These are phyloP conservation scores for Ceratocystis diversiconidia DNA, from an alignment of 2,329 filamentous ascomycete species.

Conservation along the genomic window DNA sequence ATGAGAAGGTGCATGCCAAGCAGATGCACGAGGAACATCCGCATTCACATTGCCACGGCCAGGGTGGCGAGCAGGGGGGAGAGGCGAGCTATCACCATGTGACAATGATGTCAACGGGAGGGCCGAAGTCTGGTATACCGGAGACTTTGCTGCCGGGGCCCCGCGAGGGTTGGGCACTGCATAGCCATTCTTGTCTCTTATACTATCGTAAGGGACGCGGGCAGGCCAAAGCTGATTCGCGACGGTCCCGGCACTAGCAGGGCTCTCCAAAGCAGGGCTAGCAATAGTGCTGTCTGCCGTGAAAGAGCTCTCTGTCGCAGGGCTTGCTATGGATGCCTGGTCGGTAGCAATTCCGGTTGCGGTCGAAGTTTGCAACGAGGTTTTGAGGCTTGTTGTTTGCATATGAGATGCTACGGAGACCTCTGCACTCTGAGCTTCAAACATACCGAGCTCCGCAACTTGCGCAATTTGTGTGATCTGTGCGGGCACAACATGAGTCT, in stretches of 20 bases:
- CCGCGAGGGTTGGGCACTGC: constrained; percentile 8
- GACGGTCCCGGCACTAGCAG: constrained; percentile 2
- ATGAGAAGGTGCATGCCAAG: neutral
- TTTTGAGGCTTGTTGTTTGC: neutral
- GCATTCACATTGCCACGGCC: neutral
- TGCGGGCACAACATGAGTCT: constrained; percentile 2
- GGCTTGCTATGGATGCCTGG: neutral
- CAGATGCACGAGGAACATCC: constrained; percentile 8
- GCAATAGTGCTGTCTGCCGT: neutral
- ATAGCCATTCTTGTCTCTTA: constrained; percentile 11
- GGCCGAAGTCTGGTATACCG: neutral
- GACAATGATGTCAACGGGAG: neutral
- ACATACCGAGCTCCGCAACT: neutral
- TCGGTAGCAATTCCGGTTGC: neutral
- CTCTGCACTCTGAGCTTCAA: neutral
- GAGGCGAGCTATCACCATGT: neutral
- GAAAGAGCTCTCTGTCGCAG: neutral
- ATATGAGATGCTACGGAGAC: neutral
- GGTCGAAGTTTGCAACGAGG: neutral
- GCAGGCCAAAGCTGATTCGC: constrained; percentile 11
- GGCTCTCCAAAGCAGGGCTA: neutral
- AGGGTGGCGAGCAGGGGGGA: constrained; percentile 7
- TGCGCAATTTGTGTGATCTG: neutral
- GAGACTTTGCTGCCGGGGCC: neutral
- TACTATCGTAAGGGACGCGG: constrained; percentile 9